Percentiles rank a stretch among this genome's conserved stretches.
phyloP scores from a whole-genome alignment of 2,329 filamentous ascomycete species.

The Fonsecaea erecta region DNA sequence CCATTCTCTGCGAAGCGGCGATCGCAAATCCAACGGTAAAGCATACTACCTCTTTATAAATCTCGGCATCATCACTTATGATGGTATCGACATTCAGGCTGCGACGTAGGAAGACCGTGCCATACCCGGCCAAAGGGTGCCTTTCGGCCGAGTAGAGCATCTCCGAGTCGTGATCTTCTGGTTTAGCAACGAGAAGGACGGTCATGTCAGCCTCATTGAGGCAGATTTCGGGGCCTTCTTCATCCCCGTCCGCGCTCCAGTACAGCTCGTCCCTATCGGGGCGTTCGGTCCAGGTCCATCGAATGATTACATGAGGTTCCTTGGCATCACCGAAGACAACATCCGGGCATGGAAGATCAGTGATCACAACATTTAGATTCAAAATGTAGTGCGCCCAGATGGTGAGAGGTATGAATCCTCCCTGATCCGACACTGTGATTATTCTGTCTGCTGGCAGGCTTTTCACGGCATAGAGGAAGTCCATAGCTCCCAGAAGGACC shows the following conservation, averaged over 20 bases:
- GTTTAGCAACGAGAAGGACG: background rate
- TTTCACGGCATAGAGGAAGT: background rate
- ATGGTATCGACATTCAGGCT: background rate
- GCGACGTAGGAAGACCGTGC: background rate
- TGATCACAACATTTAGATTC: background rate
- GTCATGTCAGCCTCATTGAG: background rate
- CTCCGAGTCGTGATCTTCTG: background rate
- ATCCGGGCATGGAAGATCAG: background rate
- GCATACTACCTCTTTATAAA: background rate
- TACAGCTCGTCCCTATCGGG: background rate
- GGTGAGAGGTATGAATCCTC: background rate
- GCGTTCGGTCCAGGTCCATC: background rate
- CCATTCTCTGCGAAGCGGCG: constrained; percentile 2
- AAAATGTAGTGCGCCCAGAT: background rate
- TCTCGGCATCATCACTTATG: background rate
- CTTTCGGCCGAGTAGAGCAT: background rate
- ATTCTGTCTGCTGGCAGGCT: background rate
- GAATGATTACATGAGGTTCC: background rate
- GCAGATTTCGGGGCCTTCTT: background rate
- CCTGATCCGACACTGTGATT: background rate
- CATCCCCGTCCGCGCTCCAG: background rate
- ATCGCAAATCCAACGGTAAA: background rate
- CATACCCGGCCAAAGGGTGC: background rate
- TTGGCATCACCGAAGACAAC: background rate
- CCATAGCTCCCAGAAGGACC: background rate